phyloP scores from a whole-genome alignment of 2,329 filamentous ascomycete genomes.

The Pseudogymnoascus sp. region DNA sequence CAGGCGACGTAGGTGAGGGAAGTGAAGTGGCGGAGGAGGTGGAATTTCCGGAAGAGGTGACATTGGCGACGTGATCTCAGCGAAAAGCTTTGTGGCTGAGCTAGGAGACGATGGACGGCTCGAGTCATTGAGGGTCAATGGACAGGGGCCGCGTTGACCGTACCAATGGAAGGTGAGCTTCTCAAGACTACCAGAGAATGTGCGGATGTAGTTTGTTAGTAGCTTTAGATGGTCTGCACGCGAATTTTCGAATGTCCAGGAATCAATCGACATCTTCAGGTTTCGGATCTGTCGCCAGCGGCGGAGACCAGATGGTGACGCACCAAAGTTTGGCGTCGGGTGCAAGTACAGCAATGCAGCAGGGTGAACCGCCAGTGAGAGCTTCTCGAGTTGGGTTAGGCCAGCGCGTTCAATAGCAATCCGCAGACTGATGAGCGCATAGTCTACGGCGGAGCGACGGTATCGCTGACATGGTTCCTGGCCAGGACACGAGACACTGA shows the following conservation, averaged over 20 bases:
- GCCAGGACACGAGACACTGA: slow-evolving; percentile 70
- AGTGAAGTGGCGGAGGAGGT: slow-evolving; percentile 50
- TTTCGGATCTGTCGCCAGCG: slow-evolving; percentile 73
- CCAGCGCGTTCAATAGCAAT: slow-evolving; percentile 73
- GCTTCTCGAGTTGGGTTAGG: slow-evolving; percentile 56
- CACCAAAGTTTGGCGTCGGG: slow-evolving; percentile 66
- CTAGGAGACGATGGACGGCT: slow-evolving; percentile 42
- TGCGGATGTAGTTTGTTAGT: slow-evolving; percentile 71
- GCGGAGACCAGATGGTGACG: slow-evolving; percentile 61
- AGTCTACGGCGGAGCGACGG: slow-evolving; percentile 73
- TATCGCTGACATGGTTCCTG: slow-evolving; percentile 64
- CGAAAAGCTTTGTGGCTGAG: slow-evolving; percentile 54
- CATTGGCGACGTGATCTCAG: slow-evolving; percentile 59
- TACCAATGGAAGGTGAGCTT: slow-evolving; percentile 73
- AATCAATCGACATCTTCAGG: slow-evolving; percentile 65
- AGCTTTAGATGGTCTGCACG: slow-evolving; percentile 68
- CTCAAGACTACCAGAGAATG: slow-evolving; percentile 58
- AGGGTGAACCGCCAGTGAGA: slow-evolving; percentile 71
- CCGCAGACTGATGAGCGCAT: slow-evolving; percentile 77
- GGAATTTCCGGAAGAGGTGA: slow-evolving; percentile 51
- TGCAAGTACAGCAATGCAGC: slow-evolving; percentile 71
- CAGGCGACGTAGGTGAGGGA: slow-evolving; percentile 61
- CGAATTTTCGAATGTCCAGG: slow-evolving; percentile 55
- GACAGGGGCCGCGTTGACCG: slow-evolving; percentile 64
- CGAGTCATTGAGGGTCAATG: slow-evolving; percentile 50